Evolutionary conservation across 805 yeast genomes (phyloP).

Genomic region (Sungouiozyma intestinalis): DNA sequence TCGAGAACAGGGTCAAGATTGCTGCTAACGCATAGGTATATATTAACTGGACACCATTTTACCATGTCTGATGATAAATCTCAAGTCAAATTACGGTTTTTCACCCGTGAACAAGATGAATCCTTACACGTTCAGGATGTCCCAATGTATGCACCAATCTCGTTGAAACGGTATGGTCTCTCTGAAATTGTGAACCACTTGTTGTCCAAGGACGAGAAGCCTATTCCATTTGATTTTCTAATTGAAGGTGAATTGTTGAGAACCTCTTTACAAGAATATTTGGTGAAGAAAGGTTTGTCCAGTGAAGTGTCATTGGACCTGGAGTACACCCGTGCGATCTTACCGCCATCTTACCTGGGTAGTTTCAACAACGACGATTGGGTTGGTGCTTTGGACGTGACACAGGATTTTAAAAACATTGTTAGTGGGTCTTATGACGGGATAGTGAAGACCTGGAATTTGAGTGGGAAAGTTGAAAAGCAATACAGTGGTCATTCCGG

Average conservation of each 20-base stretch:
- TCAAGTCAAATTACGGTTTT: slow-evolving; percentile 73
- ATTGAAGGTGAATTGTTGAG: slow-evolving; percentile 77
- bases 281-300: slow-evolving; percentile 66
- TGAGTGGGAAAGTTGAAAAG: slow-evolving; percentile 67
- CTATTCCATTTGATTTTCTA: slow-evolving; percentile 87
- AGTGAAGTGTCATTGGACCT: slow-evolving; percentile 68
- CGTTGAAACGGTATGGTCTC: slow-evolving; percentile 80
- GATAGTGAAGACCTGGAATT: slow-evolving; percentile 78
- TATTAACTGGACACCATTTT: too few relatives aligned
- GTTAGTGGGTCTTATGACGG: slow-evolving; percentile 93
- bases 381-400: slow-evolving; percentile 59
- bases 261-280: slow-evolving; percentile 68
- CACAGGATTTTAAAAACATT: slow-evolving; percentile 37
- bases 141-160: slow-evolving; percentile 80
- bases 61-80: slow-evolving; percentile 31
- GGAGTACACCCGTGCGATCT: slow-evolving; percentile 84
- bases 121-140: slow-evolving; percentile 61
- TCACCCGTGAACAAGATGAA: slow-evolving; percentile 77
- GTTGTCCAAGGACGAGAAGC: slow-evolving; percentile 39
- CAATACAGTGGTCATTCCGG: slow-evolving; percentile 85
- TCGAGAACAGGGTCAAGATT: too few relatives aligned
- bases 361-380: slow-evolving; percentile 91
- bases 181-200: slow-evolving; percentile 94
- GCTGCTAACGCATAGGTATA: too few relatives aligned
- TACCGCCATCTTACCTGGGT: slow-evolving; percentile 89